Percentiles rank a stretch among this genome's conserved stretches.
phyloP scores from a whole-genome alignment of 768 basidiomycete genomes.

The Tricholoma sp. region DNA sequence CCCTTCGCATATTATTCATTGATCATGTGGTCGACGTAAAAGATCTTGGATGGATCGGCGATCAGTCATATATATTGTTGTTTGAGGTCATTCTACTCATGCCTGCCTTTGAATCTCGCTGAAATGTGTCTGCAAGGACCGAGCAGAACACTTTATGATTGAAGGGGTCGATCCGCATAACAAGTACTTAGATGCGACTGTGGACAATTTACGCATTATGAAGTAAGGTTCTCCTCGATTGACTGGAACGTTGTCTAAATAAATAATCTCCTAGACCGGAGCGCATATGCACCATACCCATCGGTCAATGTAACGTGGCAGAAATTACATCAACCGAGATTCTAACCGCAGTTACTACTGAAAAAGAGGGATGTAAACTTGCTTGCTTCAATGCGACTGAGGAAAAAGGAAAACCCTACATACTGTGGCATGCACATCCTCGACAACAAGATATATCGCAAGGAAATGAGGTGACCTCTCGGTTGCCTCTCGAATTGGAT shows the following conservation, averaged over 20 bases:
- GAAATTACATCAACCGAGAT: conserved; percentile 20
- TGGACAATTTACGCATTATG: conserved; percentile 3
- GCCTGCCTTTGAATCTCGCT: background rate
- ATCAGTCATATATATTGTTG: conserved; percentile 32
- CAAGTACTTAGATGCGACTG: conserved; percentile 16
- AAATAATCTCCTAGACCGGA: conserved; percentile 5
- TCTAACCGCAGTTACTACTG: conserved; percentile 10
- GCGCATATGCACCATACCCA: conserved; percentile 14
- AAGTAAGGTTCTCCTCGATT: conserved; percentile 3
- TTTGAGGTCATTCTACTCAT: conserved; percentile 30
- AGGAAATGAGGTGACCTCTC: conserved; percentile 27
- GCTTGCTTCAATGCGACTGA: conserved; percentile 4
- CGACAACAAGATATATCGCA: background rate
- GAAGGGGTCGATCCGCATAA: conserved; percentile 31
- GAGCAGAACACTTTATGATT: conserved; percentile 32
- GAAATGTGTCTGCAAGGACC: conserved; percentile 26
- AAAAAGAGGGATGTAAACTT: conserved; percentile 10
- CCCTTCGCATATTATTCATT: conserved; percentile 26
- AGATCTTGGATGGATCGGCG: conserved; percentile 34
- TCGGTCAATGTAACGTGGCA: conserved; percentile 13
- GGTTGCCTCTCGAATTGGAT: conserved; percentile 55
- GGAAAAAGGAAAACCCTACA: conserved; percentile 1
- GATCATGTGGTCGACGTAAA: conserved; percentile 21
- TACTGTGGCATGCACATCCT: conserved; percentile 24
- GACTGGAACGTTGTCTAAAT: background rate